phyloP scores from a whole-genome alignment of 1,284 basidiomycete species.

The Melampsora americana region DNA sequence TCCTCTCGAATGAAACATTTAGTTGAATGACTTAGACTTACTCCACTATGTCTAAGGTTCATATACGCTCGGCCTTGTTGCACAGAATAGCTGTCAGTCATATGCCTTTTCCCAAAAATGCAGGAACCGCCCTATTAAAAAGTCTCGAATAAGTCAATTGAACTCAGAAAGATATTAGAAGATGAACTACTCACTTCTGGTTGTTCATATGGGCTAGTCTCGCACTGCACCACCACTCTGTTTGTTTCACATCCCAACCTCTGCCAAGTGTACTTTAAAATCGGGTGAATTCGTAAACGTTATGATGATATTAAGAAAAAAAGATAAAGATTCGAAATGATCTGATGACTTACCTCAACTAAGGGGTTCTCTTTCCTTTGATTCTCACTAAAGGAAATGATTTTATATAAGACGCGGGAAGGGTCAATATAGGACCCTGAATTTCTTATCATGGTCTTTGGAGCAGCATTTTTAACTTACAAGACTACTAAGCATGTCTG shows the following conservation, averaged over 20 bases:
- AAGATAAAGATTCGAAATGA: too few relatives aligned
- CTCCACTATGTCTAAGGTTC: conserved; percentile 4
- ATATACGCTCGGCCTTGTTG: neutral
- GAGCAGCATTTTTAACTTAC: neutral
- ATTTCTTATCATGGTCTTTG: too few relatives aligned
- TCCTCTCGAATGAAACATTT: neutral
- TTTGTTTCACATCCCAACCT: neutral
- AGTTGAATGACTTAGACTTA: neutral
- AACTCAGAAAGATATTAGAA: too few relatives aligned
- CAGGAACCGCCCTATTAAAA: neutral
- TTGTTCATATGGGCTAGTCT: neutral
- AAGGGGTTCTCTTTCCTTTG: too few relatives aligned
- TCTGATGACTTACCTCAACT: too few relatives aligned
- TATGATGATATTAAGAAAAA: too few relatives aligned
- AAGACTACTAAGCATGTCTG: neutral
- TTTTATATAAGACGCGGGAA: too few relatives aligned
- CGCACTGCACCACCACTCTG: neutral
- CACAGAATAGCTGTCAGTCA: neutral
- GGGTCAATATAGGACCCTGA: too few relatives aligned
- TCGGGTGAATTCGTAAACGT: too few relatives aligned
- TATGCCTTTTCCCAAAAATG: neutral
- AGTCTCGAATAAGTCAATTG: neutral
- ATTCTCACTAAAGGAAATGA: too few relatives aligned
- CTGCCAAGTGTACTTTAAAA: neutral
- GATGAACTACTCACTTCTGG: neutral